Base-by-base conservation (phyloP, 2,329 filamentous ascomycete species). In the Aspergillus alliaceus region DNA sequence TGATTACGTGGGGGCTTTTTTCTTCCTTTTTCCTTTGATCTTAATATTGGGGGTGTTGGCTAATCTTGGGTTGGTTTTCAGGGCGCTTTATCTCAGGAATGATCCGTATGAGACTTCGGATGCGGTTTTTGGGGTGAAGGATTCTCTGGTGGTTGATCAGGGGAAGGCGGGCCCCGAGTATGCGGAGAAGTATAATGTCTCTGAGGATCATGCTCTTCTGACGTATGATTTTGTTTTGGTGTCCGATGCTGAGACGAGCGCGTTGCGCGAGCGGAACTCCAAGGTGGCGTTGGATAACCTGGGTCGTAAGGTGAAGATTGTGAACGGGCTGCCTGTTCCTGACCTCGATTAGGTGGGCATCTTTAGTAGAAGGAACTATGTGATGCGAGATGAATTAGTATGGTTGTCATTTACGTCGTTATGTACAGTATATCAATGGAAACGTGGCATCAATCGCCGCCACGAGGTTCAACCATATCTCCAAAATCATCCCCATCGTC, bases 51-150 rank as follows among this genome's bases (percentile, higher is more conserved):
- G n/a, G n/a, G n/a, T n/a, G n/a, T n/a, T 31, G 44, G 11, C n/a
- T 48, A 22, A 31, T 48, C 9, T n/a, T 7, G 20, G 24, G 24
- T 46, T n/a, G n/a, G n/a, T n/a, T n/a, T n/a, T n/a, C n/a, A 91
- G 88, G 3, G 89, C 90, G 0, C 78, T 96, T 0, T 96, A 93
- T 68, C 78, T 93, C 54, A 85, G 88, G 2, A 87, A 86, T 46
- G 90, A 93, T 65, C 89, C 88, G 0, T 95, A 93, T 70, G 90
- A 93, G 77, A 90, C 85, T 1, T 90, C 88, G 0, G 91, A 96
- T 69, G 90, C 90, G 0, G 91, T 96, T 1, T 96, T 96, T 66
- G 91, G 91, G 20, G 90, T 96, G 56, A 96, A 96, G 73, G 82
- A 91, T 69, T 90, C 88, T 27, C 79, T 96, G 12, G 77, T 91